These are phyloP conservation scores for Pulveroboletus sp. DNA, from an alignment of 1,284 basidiomycete species.

Conservation along the genomic window DNA sequence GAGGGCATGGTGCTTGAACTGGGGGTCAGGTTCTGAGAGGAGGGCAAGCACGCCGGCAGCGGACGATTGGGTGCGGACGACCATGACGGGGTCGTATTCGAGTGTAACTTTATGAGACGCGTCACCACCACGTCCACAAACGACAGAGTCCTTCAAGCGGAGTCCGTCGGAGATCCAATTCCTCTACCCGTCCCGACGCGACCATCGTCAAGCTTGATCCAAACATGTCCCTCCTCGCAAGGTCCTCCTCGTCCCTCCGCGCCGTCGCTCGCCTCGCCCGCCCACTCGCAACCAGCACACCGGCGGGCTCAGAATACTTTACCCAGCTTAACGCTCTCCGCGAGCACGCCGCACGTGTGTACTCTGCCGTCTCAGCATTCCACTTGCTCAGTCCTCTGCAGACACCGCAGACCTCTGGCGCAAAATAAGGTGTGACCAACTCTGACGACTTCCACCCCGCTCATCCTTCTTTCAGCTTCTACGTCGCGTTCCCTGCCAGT, in stretches of 20 bases:
- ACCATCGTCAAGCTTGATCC: not conserved
- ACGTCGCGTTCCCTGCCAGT: conserved; percentile 75
- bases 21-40: conserved; percentile 82
- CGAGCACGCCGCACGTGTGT: conserved; percentile 67
- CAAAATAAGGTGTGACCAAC: conserved; percentile 67
- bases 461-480: conserved; percentile 52
- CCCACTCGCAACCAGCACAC: conserved; percentile 44
- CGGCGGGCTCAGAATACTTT: conserved; percentile 47
- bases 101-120: conserved; percentile 28
- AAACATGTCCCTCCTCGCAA: conserved; percentile 58
- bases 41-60: conserved; percentile 89
- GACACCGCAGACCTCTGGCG: conserved; percentile 81
- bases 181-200: conserved; percentile 21
- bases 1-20: conserved; percentile 89
- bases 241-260: conserved; percentile 46
- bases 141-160: conserved; percentile 29
- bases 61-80: conserved; percentile 69
- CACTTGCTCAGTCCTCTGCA: conserved; percentile 36
- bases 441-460: not conserved
- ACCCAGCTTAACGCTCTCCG: conserved; percentile 59
- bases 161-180: conserved; percentile 27
- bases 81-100: conserved; percentile 42
- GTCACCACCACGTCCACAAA: conserved; percentile 21
- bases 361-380: not conserved
- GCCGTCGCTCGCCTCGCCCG: conserved; percentile 40